Evolutionary conservation across 768 basidiomycete species (phyloP).

Genomic region (Suillus plorans): DNA sequence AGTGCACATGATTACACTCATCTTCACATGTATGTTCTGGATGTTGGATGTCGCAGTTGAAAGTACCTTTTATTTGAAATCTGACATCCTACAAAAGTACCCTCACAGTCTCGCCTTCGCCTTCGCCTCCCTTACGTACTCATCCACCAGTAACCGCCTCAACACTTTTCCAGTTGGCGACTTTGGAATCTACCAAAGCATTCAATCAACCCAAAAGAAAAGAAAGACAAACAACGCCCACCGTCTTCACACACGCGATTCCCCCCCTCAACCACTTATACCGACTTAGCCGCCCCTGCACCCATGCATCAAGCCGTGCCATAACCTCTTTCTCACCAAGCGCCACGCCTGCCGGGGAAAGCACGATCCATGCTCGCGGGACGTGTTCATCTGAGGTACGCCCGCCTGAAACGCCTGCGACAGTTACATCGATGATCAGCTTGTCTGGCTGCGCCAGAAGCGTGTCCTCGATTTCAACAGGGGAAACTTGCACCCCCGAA

Average conservation of each 20-base stretch:
- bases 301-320: slow-evolving; percentile 53
- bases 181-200: slow-evolving; percentile 54
- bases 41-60: no score
- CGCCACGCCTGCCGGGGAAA: slow-evolving; percentile 51
- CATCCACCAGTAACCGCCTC: slow-evolving; percentile 54
- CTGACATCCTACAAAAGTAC: background rate
- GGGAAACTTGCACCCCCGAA: slow-evolving; percentile 72
- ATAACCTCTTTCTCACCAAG: slow-evolving; percentile 41
- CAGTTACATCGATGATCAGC: slow-evolving; percentile 59
- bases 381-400: slow-evolving; percentile 65
- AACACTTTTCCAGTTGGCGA: slow-evolving; percentile 65
- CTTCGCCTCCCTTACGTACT: slow-evolving; percentile 36
- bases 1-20: background rate
- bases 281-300: slow-evolving; percentile 56
- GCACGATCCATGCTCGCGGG: slow-evolving; percentile 71
- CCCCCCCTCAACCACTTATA: slow-evolving; percentile 74
- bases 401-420: slow-evolving; percentile 69
- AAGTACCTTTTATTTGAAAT: background rate
- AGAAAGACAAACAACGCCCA: slow-evolving; percentile 24
- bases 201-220: background rate
- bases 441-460: slow-evolving; percentile 56
- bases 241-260: slow-evolving; percentile 58
- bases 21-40: no score
- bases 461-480: slow-evolving; percentile 65
- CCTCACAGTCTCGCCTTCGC: slow-evolving; percentile 17